Evolutionary conservation across 768 basidiomycete species (phyloP), one percentile per base, ranked within the genome.

Genomic region (Hortiboletus campestris): DNA sequence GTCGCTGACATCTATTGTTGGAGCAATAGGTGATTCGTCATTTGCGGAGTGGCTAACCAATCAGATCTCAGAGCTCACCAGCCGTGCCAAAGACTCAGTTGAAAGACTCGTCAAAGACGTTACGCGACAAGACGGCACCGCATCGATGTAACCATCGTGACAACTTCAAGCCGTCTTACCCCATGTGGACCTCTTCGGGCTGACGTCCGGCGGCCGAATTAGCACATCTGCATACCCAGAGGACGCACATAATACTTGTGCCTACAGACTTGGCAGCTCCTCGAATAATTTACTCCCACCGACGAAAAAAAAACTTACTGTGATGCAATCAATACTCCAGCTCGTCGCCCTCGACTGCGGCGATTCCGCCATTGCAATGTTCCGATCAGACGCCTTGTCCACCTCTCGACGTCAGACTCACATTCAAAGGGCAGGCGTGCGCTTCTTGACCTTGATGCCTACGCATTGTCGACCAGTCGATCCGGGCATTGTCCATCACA

Each of bases 381-480:
- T 34, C 41, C 53, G 19, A 55, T 55, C 43, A 35, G 6, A 41
- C 11, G 2, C 32, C 35, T 22, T 22, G 6, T 40, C 41, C 51
- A 41, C n/a, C 34, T 41, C 39, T 14, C 9, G 25, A 40, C 6
- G 25, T 14, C 41, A 12, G 42, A 31, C 17, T n/a, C 19, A 6
- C 31, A 55, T 46, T 43, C 34, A 47, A 16, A 46, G 48, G 34
- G 55, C 25, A 20, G 29, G 22, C 28, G 6, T 12, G 11, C 29
- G 39, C 25, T 41, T 46, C 29, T 39, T 19, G 11, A 45, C 61
- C 58, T 55, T 48, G 31, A 63, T 42, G 42, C 31, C 20, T 31
- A 41, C 17, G 29, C 65, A 51, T 57, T 57, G 54, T 46, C 17
- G 44, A 44, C 45, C 46, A 28, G 22, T 16, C 47, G 42, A 50